Evolutionary conservation across 331 rosid species (phyloP).

Genomic region (Quercus tomentella): DNA sequence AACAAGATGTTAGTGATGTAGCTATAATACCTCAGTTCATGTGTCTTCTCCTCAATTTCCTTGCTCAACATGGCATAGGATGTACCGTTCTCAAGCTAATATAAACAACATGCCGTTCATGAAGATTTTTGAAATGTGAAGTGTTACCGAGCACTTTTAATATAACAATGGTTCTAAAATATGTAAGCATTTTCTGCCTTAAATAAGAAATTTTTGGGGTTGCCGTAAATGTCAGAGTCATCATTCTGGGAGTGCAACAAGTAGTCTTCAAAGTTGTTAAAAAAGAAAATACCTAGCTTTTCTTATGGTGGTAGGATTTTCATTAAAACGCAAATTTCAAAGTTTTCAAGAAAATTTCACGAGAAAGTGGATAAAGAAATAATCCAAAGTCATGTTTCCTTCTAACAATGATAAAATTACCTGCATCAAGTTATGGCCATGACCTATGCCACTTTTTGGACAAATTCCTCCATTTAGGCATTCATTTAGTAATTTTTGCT

Average conservation of each 20-base stretch:
- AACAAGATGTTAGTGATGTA: neutral
- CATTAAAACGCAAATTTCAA: neutral
- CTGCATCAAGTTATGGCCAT: no score
- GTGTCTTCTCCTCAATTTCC: slow-evolving; percentile 40
- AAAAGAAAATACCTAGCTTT: no score
- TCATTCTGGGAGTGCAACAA: neutral
- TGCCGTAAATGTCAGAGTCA: neutral
- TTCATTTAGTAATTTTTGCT: no score
- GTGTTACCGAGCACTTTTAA: neutral
- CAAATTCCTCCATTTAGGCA: no score
- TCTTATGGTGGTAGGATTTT: no score
- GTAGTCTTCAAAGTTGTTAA: neutral
- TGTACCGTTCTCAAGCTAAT: slow-evolving; percentile 29
- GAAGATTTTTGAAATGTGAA: neutral
- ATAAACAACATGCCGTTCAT: neutral
- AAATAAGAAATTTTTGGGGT: neutral
- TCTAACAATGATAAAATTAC: neutral
- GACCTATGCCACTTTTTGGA: no score
- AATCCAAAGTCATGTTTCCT: neutral
- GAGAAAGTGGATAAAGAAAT: no score
- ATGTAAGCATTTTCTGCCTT: neutral
- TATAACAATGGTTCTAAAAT: no score
- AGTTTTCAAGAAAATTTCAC: neutral
- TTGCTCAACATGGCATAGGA: slow-evolving; percentile 22
- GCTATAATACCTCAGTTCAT: slow-evolving; percentile 47